Conservation (phyloP, 257 asterid genomes). For the Nicotiana obtusifolia region DNA sequence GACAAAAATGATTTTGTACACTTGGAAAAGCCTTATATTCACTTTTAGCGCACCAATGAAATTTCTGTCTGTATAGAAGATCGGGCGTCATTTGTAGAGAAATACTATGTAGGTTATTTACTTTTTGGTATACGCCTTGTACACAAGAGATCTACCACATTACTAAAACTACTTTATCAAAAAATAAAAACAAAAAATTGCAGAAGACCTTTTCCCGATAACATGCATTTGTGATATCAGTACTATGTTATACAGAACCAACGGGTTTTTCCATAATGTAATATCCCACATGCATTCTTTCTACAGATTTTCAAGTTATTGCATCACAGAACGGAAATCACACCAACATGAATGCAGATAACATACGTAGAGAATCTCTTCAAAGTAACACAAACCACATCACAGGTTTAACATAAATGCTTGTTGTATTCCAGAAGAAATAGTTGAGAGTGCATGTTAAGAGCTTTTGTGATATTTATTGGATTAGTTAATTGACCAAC, state of each 20-base stretch:
- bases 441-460: background rate
- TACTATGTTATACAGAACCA: background rate
- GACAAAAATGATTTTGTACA: background rate
- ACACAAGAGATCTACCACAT: background rate
- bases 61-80: background rate
- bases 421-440: background rate
- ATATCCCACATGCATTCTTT: background rate
- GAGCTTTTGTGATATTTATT: background rate
- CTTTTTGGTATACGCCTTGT: background rate
- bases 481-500: conserved; percentile 1
- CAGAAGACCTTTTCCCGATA: background rate
- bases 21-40: background rate
- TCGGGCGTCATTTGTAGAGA: background rate
- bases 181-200: background rate
- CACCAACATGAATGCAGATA: conserved; percentile 2
- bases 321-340: conserved; percentile 1
- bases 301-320: conserved; percentile 5
- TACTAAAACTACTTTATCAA: background rate
- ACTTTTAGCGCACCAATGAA: background rate
- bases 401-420: background rate
- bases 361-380: background rate
- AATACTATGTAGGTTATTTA: background rate
- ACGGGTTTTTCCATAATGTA: background rate
- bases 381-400: conserved; percentile 4
- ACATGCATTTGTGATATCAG: background rate